A percentile compares a stretch with the other conserved stretches of the same genome.
These are phyloP conservation scores for Lanmaoa pseudosensibilis DNA, from an alignment of 768 basidiomycete species.

Conservation along the genomic window DNA sequence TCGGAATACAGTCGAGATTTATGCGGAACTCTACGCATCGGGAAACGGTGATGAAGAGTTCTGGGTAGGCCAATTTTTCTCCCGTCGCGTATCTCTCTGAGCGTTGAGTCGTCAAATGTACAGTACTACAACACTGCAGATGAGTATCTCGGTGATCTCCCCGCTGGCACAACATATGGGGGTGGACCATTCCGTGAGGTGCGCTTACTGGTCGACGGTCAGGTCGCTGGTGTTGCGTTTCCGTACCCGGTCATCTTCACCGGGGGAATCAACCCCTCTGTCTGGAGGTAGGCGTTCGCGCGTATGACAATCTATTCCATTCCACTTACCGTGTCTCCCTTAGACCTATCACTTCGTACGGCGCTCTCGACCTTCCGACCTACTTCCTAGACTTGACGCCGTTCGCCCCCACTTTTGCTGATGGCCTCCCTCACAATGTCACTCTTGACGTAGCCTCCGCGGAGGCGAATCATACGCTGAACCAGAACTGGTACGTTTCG, in stretches of 20 bases:
- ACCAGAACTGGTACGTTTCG: constrained; percentile 79
- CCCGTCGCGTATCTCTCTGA: not conserved
- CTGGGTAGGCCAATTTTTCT: constrained; percentile 54
- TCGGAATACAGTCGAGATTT: constrained; percentile 62
- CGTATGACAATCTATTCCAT: not conserved
- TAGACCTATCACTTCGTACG: constrained; percentile 75
- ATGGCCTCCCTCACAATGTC: constrained; percentile 68
- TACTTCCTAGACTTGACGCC: constrained; percentile 79
- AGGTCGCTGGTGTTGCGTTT: constrained; percentile 55
- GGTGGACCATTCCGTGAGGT: constrained; percentile 64
- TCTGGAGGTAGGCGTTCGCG: constrained; percentile 56
- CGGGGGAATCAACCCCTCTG: constrained; percentile 66
- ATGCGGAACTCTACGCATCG: constrained; percentile 71
- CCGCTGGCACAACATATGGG: constrained; percentile 44
- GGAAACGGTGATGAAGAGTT: constrained; percentile 71
- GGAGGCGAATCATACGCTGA: constrained; percentile 61
- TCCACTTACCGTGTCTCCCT: not conserved
- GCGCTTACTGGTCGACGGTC: constrained; percentile 56
- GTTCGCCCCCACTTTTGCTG: constrained; percentile 68
- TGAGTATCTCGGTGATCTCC: constrained; percentile 55
- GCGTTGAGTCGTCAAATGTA: not conserved
- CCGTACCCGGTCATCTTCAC: constrained; percentile 69
- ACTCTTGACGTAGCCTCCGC: constrained; percentile 73
- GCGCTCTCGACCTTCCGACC: constrained; percentile 73
- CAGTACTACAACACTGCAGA: constrained; percentile 72